Evolutionary conservation across 2,329 filamentous ascomycete species (phyloP).

Genomic region (Aureobasidium melanogenum): DNA sequence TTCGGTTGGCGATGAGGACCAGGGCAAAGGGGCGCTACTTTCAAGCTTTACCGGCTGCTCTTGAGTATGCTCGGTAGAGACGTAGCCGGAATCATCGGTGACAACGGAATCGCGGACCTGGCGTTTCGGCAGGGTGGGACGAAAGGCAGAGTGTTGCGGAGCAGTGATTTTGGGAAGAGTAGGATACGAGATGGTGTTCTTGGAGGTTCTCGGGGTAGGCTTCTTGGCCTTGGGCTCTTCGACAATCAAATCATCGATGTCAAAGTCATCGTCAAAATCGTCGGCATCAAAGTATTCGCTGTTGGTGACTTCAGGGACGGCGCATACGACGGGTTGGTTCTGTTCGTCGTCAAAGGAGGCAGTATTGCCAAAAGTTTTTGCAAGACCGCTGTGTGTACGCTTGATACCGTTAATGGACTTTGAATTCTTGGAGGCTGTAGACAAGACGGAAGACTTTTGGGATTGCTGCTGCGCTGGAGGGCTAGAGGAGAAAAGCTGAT

Average conservation of each 20-base stretch:
- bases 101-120: slow-evolving; percentile 13
- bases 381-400: slow-evolving; percentile 37
- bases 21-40: slow-evolving; percentile 55
- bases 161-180: slow-evolving; percentile 27
- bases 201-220: neutral
- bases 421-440: slow-evolving; percentile 23
- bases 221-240: slow-evolving; percentile 43
- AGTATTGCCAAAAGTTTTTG: slow-evolving; percentile 32
- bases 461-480: slow-evolving; percentile 39
- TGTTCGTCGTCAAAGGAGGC: slow-evolving; percentile 29
- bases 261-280: slow-evolving; percentile 78
- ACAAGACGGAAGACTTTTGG: slow-evolving; percentile 27
- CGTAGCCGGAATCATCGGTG: slow-evolving; percentile 19
- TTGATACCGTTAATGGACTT: slow-evolving; percentile 30
- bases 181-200: slow-evolving; percentile 31
- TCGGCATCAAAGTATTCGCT: slow-evolving; percentile 62
- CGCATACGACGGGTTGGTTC: slow-evolving; percentile 25
- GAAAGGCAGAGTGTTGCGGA: slow-evolving; percentile 16
- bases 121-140: slow-evolving; percentile 23
- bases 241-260: slow-evolving; percentile 50
- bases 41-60: slow-evolving; percentile 22
- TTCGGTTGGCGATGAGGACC: slow-evolving; percentile 49
- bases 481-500: slow-evolving; percentile 51
- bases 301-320: slow-evolving; percentile 17
- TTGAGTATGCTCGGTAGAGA: slow-evolving; percentile 13